These are phyloP conservation scores for Saccharata proteae DNA, from an alignment of 2,329 filamentous ascomycete genomes.

Conservation along the genomic window DNA sequence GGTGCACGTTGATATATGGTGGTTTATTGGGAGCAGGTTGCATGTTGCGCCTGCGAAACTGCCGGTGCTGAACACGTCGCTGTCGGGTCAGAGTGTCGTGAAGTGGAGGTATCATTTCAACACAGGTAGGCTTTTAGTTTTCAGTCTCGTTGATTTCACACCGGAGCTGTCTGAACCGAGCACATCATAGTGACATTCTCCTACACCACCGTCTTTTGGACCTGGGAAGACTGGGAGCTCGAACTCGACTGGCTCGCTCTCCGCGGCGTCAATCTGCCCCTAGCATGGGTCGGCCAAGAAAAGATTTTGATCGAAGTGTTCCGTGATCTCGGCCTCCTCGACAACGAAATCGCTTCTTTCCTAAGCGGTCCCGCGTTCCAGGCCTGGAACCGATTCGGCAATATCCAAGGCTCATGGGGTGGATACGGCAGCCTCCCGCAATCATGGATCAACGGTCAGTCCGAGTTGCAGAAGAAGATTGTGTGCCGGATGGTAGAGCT, in stretches of 20 bases:
- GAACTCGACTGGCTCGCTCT: constrained; percentile 43
- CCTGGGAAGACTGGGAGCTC: constrained; percentile 42
- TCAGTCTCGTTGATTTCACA: background rate
- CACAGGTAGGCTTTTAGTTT: constrained; percentile 23
- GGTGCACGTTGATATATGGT: constrained; percentile 34
- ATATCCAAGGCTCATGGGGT: constrained; percentile 40
- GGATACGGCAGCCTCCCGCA: constrained; percentile 25
- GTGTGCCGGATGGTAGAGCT: constrained; percentile 38
- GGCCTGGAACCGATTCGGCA: constrained; percentile 44
- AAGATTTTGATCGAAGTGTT: constrained; percentile 40
- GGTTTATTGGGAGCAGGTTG: constrained; percentile 34
- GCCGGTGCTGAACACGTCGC: constrained; percentile 18
- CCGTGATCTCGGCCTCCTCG: constrained; percentile 31
- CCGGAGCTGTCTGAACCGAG: background rate
- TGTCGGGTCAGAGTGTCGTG: constrained; percentile 31
- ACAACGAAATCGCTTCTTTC: constrained; percentile 34
- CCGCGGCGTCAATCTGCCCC: constrained; percentile 38
- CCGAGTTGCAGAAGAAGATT: constrained; percentile 37
- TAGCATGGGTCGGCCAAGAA: constrained; percentile 42
- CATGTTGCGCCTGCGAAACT: constrained; percentile 21
- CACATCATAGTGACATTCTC: constrained; percentile 35
- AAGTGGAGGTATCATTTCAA: constrained; percentile 41
- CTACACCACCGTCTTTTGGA: constrained; percentile 40
- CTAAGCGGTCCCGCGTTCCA: constrained; percentile 41
- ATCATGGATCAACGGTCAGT: constrained; percentile 37